Evolutionary conservation across 805 yeast genomes (phyloP).

Genomic region (Limtongia smithiae): DNA sequence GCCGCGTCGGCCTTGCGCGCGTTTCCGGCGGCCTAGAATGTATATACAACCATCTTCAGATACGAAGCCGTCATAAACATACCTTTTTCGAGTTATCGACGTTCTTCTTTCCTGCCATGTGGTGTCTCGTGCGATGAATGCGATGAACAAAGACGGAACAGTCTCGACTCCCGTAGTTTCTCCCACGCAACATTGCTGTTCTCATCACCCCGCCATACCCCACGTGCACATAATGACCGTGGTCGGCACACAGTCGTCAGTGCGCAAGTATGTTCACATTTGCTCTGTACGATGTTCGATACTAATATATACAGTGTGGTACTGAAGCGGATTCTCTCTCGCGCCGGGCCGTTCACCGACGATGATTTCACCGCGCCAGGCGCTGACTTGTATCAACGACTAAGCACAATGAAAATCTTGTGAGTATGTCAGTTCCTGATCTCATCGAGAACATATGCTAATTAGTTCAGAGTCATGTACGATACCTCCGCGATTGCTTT

Average conservation of each 20-base stretch:
- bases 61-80: background rate
- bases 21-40: conserved; percentile 31
- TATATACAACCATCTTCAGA: no score
- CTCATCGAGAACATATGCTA: background rate
- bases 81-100: conserved; percentile 30
- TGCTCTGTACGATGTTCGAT: no score
- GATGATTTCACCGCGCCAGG: conserved; percentile 42
- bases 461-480: conserved; percentile 9
- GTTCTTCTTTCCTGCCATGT: conserved; percentile 26
- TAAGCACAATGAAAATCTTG: conserved; percentile 37
- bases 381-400: conserved; percentile 30
- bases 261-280: conserved; percentile 1
- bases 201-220: no score
- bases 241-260: no score
- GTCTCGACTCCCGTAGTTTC: no score
- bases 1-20: conserved; percentile 68
- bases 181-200: no score
- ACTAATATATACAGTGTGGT: conserved; percentile 21
- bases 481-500: conserved; percentile 7
- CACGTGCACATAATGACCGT: no score
- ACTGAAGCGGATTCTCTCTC: conserved; percentile 28
- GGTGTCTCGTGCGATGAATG: no score
- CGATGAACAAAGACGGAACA: no score
- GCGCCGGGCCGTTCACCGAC: conserved; percentile 39
- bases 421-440: conserved; percentile 26